Percentiles rank a stretch among this genome's conserved stretches.
phyloP scores from a whole-genome alignment of 805 yeast species.

The Yarrowia deformans region DNA sequence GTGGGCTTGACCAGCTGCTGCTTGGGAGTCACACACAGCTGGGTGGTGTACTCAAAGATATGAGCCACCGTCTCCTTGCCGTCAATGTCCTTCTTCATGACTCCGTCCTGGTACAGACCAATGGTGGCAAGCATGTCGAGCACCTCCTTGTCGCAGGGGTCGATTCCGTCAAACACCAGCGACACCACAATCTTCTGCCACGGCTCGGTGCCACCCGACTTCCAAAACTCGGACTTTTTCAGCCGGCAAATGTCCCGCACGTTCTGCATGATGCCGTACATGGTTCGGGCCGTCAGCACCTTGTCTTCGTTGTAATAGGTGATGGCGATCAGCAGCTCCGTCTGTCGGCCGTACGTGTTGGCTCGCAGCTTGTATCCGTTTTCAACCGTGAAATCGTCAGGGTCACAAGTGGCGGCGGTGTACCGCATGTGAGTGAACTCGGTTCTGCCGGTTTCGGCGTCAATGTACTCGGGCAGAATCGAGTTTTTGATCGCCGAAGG shows the following conservation, averaged over 20 bases:
- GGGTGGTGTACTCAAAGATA: conserved; percentile 70
- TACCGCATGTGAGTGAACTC: conserved; percentile 69
- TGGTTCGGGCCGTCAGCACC: conserved; percentile 63
- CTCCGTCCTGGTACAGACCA: conserved; percentile 72
- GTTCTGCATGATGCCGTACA: conserved; percentile 70
- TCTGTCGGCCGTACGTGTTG: conserved; percentile 62
- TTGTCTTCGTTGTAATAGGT: conserved; percentile 77
- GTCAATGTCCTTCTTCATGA: conserved; percentile 65
- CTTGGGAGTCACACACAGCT: conserved; percentile 53
- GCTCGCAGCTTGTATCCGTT: conserved; percentile 64
- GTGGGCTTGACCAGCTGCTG: conserved; percentile 59
- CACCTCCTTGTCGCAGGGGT: conserved; percentile 67
- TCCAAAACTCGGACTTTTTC: conserved; percentile 56
- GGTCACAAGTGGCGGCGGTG: conserved; percentile 73
- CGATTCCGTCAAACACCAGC: conserved; percentile 69
- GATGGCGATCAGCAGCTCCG: conserved; percentile 67
- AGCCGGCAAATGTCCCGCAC: conserved; percentile 64
- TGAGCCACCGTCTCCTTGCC: conserved; percentile 69
- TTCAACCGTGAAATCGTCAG: conserved; percentile 63
- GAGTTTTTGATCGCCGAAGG: conserved; percentile 54
- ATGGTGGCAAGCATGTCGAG: conserved; percentile 69
- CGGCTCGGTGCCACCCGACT: conserved; percentile 58
- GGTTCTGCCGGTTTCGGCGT: conserved; percentile 55
- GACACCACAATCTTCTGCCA: conserved; percentile 75
- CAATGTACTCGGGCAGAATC: conserved; percentile 50